Evolutionary conservation across 2,329 filamentous ascomycete species (phyloP).

Genomic region (Emydomyces testavorans): DNA sequence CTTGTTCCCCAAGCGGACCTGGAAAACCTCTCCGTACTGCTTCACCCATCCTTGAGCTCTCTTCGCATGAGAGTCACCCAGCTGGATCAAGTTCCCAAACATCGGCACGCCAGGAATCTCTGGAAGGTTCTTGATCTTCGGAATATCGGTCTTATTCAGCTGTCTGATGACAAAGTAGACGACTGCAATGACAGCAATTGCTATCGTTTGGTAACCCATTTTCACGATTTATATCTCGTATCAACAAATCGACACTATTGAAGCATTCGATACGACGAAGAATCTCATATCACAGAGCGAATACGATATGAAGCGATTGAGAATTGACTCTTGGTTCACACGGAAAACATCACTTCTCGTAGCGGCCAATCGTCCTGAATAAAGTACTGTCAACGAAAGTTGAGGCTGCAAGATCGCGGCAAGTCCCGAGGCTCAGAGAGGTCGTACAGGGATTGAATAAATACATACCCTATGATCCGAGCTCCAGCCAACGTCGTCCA

Average conservation of each 20-base stretch:
- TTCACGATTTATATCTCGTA: not conserved
- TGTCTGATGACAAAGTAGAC: constrained; percentile 34
- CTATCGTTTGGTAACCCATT: constrained; percentile 15
- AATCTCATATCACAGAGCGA: too few relatives aligned
- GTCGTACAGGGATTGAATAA: not conserved
- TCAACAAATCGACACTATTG: too few relatives aligned
- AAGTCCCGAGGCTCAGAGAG: not conserved
- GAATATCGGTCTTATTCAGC: constrained; percentile 43
- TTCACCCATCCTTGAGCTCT: constrained; percentile 47
- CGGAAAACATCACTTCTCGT: too few relatives aligned
- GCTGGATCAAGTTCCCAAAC: constrained; percentile 52
- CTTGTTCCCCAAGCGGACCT: constrained; percentile 56
- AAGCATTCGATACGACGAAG: too few relatives aligned
- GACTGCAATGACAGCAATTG: constrained; percentile 27
- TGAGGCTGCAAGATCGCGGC: not conserved
- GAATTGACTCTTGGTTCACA: too few relatives aligned
- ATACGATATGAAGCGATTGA: too few relatives aligned
- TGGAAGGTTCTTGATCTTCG: constrained; percentile 51
- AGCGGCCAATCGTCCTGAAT: too few relatives aligned
- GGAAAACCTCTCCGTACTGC: constrained; percentile 54
- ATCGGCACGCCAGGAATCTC: constrained; percentile 52
- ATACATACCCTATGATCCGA: not conserved
- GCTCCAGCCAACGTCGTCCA: not conserved
- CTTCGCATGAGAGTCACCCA: constrained; percentile 48
- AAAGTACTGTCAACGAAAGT: too few relatives aligned